Conservation (phyloP, 192 early-diverging fungal genomes). For the Chytriomyces sp. region DNA sequence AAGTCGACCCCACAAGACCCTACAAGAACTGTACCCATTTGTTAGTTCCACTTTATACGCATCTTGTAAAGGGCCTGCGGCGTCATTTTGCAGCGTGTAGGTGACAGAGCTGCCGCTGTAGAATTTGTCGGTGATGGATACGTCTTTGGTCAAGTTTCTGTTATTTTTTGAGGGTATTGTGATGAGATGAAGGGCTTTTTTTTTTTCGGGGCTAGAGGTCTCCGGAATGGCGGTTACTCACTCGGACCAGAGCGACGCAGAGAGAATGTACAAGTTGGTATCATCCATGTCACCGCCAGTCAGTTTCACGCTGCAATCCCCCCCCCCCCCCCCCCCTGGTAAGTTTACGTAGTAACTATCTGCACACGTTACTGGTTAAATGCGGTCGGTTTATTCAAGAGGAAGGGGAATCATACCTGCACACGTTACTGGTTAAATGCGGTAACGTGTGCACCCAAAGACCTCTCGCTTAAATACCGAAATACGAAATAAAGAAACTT, state of each 20-base stretch:
- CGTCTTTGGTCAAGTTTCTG: background rate
- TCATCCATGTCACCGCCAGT: background rate
- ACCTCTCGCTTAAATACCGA: too few species aligned
- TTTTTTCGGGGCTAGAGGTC: too few species aligned
- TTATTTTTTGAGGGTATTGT: background rate
- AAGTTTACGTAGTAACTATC: too few species aligned
- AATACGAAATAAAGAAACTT: too few species aligned
- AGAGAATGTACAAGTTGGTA: background rate
- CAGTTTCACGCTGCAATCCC: background rate
- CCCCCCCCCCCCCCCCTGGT: background rate
- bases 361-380: too few species aligned
- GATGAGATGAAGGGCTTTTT: too few species aligned
- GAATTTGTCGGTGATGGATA: background rate
- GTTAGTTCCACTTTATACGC: conserved; percentile 11
- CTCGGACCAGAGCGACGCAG: conserved; percentile 25
- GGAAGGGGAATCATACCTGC: too few species aligned
- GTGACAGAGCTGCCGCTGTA: background rate
- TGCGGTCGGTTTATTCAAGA: too few species aligned
- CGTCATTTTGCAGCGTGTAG: background rate
- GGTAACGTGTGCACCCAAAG: too few species aligned
- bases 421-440: too few species aligned
- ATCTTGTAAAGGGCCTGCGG: background rate
- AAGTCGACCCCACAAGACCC: conserved; percentile 36
- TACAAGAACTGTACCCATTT: background rate
- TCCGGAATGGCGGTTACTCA: background rate